phyloP scores from a whole-genome alignment of 2,329 filamentous ascomycete genomes.

The Ophiostoma fasciatum region DNA sequence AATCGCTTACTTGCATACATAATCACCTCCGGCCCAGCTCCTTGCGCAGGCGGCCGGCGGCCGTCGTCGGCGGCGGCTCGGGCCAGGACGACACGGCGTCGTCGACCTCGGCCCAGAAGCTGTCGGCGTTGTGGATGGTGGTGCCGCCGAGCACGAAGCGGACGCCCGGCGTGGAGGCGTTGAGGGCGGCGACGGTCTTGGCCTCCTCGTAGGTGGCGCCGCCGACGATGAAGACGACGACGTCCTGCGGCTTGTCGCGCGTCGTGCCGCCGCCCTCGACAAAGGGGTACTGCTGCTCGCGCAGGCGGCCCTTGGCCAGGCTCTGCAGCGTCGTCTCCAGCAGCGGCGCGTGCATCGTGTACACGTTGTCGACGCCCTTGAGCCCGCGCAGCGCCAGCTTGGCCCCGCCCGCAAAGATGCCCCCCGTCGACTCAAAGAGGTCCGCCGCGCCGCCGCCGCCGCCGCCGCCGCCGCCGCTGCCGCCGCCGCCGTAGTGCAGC shows the following conservation, averaged over 20 bases:
- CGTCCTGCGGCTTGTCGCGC: slow-evolving; percentile 89
- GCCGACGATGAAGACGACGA: slow-evolving; percentile 87
- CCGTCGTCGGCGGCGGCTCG: slow-evolving; percentile 33
- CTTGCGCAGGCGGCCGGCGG: slow-evolving; percentile 18
- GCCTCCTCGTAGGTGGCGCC: slow-evolving; percentile 94
- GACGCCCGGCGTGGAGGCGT: slow-evolving; percentile 77
- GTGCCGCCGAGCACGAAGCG: slow-evolving; percentile 84
- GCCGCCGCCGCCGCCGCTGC: slow-evolving; percentile 58
- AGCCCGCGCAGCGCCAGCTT: slow-evolving; percentile 86
- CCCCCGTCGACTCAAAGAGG: slow-evolving; percentile 73
- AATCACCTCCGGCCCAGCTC: slow-evolving; percentile 15
- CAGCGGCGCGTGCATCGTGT: slow-evolving; percentile 88
- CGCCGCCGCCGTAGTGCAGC: slow-evolving; percentile 63
- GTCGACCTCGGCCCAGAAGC: slow-evolving; percentile 83
- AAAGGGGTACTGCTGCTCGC: slow-evolving; percentile 82
- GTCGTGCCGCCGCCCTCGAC: slow-evolving; percentile 70
- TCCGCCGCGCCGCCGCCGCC: slow-evolving; percentile 72
- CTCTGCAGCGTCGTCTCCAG: slow-evolving; percentile 81
- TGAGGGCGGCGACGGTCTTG: slow-evolving; percentile 89
- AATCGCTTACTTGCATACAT: too few species aligned
- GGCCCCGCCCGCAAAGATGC: slow-evolving; percentile 62
- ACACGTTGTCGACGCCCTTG: slow-evolving; percentile 96
- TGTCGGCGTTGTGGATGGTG: slow-evolving; percentile 70
- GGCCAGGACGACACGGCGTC: slow-evolving; percentile 82
- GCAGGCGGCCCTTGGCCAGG: slow-evolving; percentile 78